Evolutionary conservation across 805 yeast species (phyloP).

Genomic region (Teunomyces cretensis): DNA sequence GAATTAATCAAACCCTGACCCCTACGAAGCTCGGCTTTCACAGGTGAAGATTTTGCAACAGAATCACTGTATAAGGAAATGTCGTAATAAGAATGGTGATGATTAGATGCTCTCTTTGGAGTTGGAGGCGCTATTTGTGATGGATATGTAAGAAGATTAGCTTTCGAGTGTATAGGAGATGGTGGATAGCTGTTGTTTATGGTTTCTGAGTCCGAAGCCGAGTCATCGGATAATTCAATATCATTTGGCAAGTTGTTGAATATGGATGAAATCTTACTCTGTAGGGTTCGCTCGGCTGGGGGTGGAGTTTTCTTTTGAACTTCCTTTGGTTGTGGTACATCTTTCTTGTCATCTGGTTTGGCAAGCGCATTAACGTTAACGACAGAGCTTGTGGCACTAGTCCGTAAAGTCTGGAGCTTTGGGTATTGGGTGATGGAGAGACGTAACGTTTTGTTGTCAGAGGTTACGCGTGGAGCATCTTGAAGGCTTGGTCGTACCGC

Average conservation of each 20-base stretch:
- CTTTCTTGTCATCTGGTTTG: slow-evolving; percentile 9
- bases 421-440: slow-evolving; percentile 23
- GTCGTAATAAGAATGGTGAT: slow-evolving; percentile 15
- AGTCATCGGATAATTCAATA: slow-evolving; percentile 45
- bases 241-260: slow-evolving; percentile 49
- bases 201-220: slow-evolving; percentile 43
- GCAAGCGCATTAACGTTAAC: slow-evolving; percentile 32
- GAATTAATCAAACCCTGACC: slow-evolving; percentile 2
- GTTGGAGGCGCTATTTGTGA: neutral
- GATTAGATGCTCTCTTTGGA: neutral
- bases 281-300: slow-evolving; percentile 17
- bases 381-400: slow-evolving; percentile 33
- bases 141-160: slow-evolving; percentile 1
- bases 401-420: neutral
- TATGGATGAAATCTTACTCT: slow-evolving; percentile 35
- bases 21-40: slow-evolving; percentile 22
- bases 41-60: slow-evolving; percentile 26
- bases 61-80: slow-evolving; percentile 24
- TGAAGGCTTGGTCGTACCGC: neutral
- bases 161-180: neutral
- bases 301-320: neutral
- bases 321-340: slow-evolving; percentile 1
- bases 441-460: slow-evolving; percentile 35
- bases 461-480: slow-evolving; percentile 28
- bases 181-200: slow-evolving; percentile 10